Evolutionary conservation across 164 flowering plant genomes (phyloP).

Genomic region (Saururus chinensis): DNA sequence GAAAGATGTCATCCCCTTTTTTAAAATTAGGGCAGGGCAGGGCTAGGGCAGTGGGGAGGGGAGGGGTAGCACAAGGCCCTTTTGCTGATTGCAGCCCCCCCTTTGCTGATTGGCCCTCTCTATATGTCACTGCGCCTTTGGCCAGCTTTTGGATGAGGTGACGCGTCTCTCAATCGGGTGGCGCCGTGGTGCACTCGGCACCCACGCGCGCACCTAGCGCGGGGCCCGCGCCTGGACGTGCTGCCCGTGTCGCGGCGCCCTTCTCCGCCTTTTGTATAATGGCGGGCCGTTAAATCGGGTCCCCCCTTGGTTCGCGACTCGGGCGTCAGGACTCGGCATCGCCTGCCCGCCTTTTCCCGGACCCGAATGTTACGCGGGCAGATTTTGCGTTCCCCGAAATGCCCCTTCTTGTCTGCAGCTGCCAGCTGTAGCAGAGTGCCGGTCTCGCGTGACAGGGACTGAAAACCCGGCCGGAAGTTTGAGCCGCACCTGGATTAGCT

Average conservation of each 20-base stretch:
- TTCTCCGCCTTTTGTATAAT: background rate
- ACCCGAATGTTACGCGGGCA: too few species aligned
- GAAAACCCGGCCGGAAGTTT: background rate
- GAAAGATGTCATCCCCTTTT: background rate
- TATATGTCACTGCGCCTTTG: too few species aligned
- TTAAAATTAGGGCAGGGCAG: too few species aligned
- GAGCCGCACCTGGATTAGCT: too few species aligned
- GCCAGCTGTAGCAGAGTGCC: background rate
- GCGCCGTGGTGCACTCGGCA: conserved; percentile 15
- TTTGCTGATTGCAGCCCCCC: too few species aligned
- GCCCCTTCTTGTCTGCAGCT: background rate
- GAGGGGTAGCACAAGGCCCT: too few species aligned
- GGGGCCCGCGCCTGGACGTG: background rate
- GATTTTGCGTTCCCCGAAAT: background rate
- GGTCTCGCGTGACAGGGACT: background rate
- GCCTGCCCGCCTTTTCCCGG: background rate
- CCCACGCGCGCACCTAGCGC: conserved; percentile 12
- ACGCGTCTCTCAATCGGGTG: conserved; percentile 17
- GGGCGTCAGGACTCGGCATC: conserved; percentile 7
- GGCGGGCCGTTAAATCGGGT: conserved; percentile 36
- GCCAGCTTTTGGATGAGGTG: conserved; percentile 16
- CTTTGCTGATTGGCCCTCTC: too few species aligned
- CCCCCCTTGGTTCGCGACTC: conserved; percentile 22
- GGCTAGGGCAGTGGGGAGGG: too few species aligned
- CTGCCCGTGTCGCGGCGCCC: background rate